Evolutionary conservation across 108 stramenopile genomes (phyloP), one percentile per base, ranked within the genome.

Genomic region (Pseudonitzschia multistriata): DNA sequence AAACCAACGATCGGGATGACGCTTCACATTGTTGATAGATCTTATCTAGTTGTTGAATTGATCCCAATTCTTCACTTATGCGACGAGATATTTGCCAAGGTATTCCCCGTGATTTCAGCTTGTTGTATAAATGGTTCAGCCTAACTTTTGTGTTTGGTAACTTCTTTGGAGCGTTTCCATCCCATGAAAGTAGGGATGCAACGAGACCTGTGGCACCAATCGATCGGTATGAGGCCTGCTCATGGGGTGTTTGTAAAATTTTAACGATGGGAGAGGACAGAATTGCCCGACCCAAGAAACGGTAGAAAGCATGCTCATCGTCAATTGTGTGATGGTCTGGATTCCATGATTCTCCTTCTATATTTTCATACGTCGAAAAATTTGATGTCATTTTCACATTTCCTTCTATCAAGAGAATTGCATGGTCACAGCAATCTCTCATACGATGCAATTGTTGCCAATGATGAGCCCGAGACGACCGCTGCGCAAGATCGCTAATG

Each of bases 381-480:
- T 49, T 19, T 39, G 45, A 39, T 24, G 73, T 53, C n/a, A 15
- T 42, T 39, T 62, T 47, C 0, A 48, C 53, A 31, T 79, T 73
- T 22, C 49, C 53, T 71, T 79, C 78, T 15, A 79, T 48, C 47
- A 79, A 53, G n/a, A 79, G 36, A 14, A 79, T 47, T 31, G 66
- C 50, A 19, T 68, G 67, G 3, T 54, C 42, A 56, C 36, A 74
- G 31, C 56, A 65, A 30, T 74, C 69, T 56, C 55, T 30, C 73
- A 79, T 79, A 21, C 64, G 34, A n/a, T 28, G 31, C 34, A 79
- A 56, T 49, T 79, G 78, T 49, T 63, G 68, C 78, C 73, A 79
- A 29, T 79, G 78, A 66, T 79, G 73, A 19, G 68, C 68, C 11
- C 29, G 24, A 15, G 28, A 31, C 19, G 66, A 68, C 36, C 78